Evolutionary conservation across 495 filamentous ascomycete species (phyloP), one percentile per base, ranked within the genome.

Genomic region (Podospora tetraspora): DNA sequence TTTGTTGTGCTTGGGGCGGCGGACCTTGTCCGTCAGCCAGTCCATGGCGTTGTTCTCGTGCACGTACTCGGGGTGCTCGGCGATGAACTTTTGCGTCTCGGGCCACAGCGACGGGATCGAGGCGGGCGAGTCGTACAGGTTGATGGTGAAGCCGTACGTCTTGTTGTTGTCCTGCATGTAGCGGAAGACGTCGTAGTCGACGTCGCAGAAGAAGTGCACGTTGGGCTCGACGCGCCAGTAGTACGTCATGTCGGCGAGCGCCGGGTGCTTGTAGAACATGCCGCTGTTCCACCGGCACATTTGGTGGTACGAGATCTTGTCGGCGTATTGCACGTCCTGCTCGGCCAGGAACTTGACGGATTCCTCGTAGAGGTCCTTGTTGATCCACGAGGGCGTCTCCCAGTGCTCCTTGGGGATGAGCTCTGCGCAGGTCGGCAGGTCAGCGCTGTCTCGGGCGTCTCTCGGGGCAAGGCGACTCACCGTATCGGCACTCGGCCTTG

Each of bases 221-320:
- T 98, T 97, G 63, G 96, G 96, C 80, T 99, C 96, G 29, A 99
- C 96, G 65, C 96, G 93, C 96, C 96, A 99, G 83, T 99, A 99
- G 85, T 92, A 99, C 65, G 91, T 91, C 63, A 85, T 88, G 61
- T 93, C 79, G 58, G 84, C 81, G 22, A 99, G 88, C 0, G 92
- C 94, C 0, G 93, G 93, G 80, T 99, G 96, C 71, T 95, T 91
- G 83, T 96, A 97, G 86, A 99, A 99, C 76, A 97, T 84, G 71
- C 95, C 95, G 73, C 91, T 94, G 84, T 99, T 98, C 96, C 94
- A 99, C 60, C 95, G 90, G 77, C 95, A 99, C 95, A 99, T 99
- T 80, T 98, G 91, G 78, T 98, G 95, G 81, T 99, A 99, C 66
- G 92, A 96, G 62, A 93, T 75, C 82, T 90, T 91, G 67, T 86